Evolutionary conservation across 78 protist genomes (phyloP), one percentile per base, ranked within the genome.

Genomic region (Paratrimastix pyriformis): DNA sequence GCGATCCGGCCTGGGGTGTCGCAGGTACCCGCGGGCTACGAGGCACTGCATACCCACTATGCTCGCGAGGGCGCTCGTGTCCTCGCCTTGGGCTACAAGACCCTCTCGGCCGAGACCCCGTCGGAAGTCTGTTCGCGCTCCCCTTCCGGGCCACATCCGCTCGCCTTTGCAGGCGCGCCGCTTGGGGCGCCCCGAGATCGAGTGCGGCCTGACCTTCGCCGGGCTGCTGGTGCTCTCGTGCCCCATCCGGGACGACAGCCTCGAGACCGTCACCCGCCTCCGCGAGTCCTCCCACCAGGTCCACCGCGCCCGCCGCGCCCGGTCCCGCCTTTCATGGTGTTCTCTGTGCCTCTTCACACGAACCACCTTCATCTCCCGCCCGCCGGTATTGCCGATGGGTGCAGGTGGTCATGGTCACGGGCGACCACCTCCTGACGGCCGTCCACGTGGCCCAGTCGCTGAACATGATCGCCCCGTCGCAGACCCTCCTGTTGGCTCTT

Each of bases 401-500:
- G 30, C 57, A 73, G 15, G 58, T 50, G 13, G 78, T 89, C 13
- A 95, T 97, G 97, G 90, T 97, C 80, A 97, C 99, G 0, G 99
- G 99, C 65, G 99, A 97, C 75, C 78, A 79, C 71, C 54, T 69
- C 24, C 80, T 86, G 35, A 97, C 99, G 1, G 96, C 98, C 4
- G 68, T 88, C 65, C 85, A 87, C 39, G 98, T 94, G n/a, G 99
- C 97, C 1, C 26, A 44, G 18, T 76, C 82, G 70, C 35, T 91
- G 33, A 42, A 76, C 32, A 83, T 96, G 57, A 11, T 43, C 1
- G 6, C 46, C 9, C 55, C 55, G 15, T n/a, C n/a, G n/a, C n/a
- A n/a, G n/a, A n/a, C n/a, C n/a, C n/a, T n/a, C n/a, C n/a, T n/a
- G n/a, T n/a, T n/a, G n/a, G n/a, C n/a, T n/a, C n/a, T n/a, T n/a